phyloP scores from a whole-genome alignment of 2,329 filamentous ascomycete genomes.

The Cryoendolithus antarcticus region DNA sequence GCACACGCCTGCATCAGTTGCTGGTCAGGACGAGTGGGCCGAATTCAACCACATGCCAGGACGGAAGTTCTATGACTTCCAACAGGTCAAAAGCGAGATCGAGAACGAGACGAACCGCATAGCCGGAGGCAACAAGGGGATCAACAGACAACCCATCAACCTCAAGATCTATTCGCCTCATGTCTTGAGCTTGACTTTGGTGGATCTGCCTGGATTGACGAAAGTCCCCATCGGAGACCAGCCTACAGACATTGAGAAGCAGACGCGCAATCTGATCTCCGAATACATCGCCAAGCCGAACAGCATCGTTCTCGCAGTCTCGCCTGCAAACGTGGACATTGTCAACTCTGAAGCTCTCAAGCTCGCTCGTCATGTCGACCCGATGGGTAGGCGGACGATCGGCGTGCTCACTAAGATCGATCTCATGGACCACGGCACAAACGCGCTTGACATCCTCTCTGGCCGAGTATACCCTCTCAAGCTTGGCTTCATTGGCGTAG shows the following conservation, averaged over 20 bases:
- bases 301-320: slow-evolving; percentile 93
- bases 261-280: slow-evolving; percentile 88
- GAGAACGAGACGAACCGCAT: slow-evolving; percentile 93
- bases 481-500: slow-evolving; percentile 92
- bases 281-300: slow-evolving; percentile 99
- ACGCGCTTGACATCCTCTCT: slow-evolving; percentile 93
- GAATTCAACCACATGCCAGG: slow-evolving; percentile 94
- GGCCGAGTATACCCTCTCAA: slow-evolving; percentile 94
- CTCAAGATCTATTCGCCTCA: slow-evolving; percentile 97
- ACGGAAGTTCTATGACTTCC: slow-evolving; percentile 80
- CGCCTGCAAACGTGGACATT: slow-evolving; percentile 92
- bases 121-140: slow-evolving; percentile 93
- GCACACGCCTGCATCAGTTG: slow-evolving; percentile 65
- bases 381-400: slow-evolving; percentile 86
- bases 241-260: slow-evolving; percentile 94
- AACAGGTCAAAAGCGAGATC: slow-evolving; percentile 88
- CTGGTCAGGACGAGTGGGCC: slow-evolving; percentile 63
- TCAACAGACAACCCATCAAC: slow-evolving; percentile 95
- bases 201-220: slow-evolving; percentile 89
- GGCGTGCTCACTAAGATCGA: slow-evolving; percentile 95
- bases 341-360: slow-evolving; percentile 98
- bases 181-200: slow-evolving; percentile 88
- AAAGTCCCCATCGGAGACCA: slow-evolving; percentile 98
- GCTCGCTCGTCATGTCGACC: slow-evolving; percentile 90
- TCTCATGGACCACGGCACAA: slow-evolving; percentile 97